These are phyloP conservation scores for Boletus coccyginus DNA, from an alignment of 768 basidiomycete genomes.

Conservation along the genomic window DNA sequence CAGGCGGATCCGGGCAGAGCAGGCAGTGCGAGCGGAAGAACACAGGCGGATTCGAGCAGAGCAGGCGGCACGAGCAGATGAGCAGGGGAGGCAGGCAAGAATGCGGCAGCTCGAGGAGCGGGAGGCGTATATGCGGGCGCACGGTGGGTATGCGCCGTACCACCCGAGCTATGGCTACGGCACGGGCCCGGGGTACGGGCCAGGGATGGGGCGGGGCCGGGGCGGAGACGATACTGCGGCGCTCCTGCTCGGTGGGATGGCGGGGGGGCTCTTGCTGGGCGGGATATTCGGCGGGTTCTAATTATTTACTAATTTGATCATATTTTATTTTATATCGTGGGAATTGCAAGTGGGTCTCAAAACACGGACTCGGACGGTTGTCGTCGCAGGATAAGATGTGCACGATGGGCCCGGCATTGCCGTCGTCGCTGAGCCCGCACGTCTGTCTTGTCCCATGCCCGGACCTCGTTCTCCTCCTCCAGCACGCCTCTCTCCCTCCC, in stretches of 20 bases:
- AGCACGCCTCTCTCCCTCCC: conserved; percentile 58
- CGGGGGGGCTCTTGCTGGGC: conserved; percentile 38
- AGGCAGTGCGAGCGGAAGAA: conserved; percentile 13
- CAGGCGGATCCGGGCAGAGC: too few relatives aligned
- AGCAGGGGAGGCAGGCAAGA: conserved; percentile 17
- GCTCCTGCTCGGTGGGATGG: conserved; percentile 38
- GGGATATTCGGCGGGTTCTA: conserved; percentile 42
- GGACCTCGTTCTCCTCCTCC: conserved; percentile 64
- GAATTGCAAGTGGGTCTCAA: neutral
- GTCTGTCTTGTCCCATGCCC: conserved; percentile 70
- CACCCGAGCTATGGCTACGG: conserved; percentile 18
- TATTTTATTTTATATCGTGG: neutral
- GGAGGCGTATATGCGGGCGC: conserved; percentile 34
- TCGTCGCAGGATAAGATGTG: conserved; percentile 1
- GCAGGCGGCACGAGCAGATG: conserved; percentile 26
- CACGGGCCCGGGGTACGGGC: neutral
- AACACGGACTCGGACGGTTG: neutral
- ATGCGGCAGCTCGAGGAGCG: conserved; percentile 26
- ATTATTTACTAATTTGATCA: conserved; percentile 13
- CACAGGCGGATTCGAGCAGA: conserved; percentile 33
- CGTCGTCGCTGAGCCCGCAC: conserved; percentile 78
- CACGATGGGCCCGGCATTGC: conserved; percentile 52
- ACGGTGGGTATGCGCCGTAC: conserved; percentile 32
- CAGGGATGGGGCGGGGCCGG: neutral
- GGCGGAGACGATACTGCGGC: conserved; percentile 9